Base-by-base conservation (phyloP, 148 eudicot species). In the Persicaria tinctoria region DNA sequence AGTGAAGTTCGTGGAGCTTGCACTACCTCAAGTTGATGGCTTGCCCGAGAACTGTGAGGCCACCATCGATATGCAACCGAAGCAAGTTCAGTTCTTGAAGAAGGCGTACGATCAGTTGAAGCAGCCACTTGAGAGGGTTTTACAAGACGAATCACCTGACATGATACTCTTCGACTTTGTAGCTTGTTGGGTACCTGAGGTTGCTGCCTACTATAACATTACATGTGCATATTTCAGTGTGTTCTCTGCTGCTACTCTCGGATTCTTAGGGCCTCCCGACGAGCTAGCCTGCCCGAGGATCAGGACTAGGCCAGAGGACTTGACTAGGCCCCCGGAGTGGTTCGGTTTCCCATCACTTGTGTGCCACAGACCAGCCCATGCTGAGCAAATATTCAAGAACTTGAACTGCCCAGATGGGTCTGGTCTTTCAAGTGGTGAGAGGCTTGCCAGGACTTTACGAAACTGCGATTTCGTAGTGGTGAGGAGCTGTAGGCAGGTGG, bases 331-430 rank as follows among this genome's bases (percentile, higher is more conserved):
- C 0, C 68, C 68, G 10, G 13, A 63, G 41, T 63, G 68, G 68
- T 27, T 63, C 9, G 68, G 32, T 32, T 63, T 63, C 14, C 68
- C 68, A 32, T 63, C 68, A 63, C 45, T 27, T 32, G 68, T 63
- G 27, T 63, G 68, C 14, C 68, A 63, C 12, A 63, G 45, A 10
- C 68, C 45, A 5, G 46, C 32, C 1, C 68, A 63, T 8, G 68
- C 68, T 11, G 68, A 63, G 68, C 68, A 63, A 4, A 63, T 63
- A 27, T 63, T 63, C 41, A 63, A 63, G 45, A 63, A 63, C 68
- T 32, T 63, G 46, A 63, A 63, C 46, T 63, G 32, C 10, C 68
- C 68, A 11, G 68, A 63, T 63, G 6, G 11, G 13, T 63, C 68
- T 32, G 68, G 46, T 63, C 6, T 63, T 63, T 63, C 68, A 11